Evolutionary conservation across 768 basidiomycete species (phyloP).

Genomic region (Leccinum subgranulosum): DNA sequence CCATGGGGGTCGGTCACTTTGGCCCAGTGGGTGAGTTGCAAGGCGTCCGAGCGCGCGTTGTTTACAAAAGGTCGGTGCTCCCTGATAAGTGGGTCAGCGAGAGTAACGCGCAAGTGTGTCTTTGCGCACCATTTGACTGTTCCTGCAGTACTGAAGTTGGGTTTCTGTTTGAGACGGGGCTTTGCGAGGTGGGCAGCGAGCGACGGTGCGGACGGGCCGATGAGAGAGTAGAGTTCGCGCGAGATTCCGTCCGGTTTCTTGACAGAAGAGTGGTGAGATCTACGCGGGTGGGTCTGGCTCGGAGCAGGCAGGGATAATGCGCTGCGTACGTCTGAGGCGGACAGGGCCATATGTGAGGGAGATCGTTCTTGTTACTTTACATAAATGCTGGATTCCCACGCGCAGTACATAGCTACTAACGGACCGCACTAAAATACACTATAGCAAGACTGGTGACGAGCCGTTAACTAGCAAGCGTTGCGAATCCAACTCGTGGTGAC

Average conservation of each 20-base stretch:
- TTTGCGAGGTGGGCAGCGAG: slow-evolving; percentile 77
- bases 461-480: too few species aligned
- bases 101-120: neutral
- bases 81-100: slow-evolving; percentile 45
- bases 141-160: slow-evolving; percentile 60
- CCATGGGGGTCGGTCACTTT: slow-evolving; percentile 56
- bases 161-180: slow-evolving; percentile 84
- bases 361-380: too few species aligned
- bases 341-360: slow-evolving; percentile 51
- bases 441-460: too few species aligned
- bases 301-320: slow-evolving; percentile 60
- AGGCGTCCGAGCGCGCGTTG: slow-evolving; percentile 57
- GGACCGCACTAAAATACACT: too few species aligned
- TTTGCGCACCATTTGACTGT: slow-evolving; percentile 66
- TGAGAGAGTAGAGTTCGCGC: slow-evolving; percentile 88
- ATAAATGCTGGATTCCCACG: too few species aligned
- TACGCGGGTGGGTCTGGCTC: slow-evolving; percentile 43
- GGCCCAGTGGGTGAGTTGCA: slow-evolving; percentile 83
- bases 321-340: slow-evolving; percentile 81
- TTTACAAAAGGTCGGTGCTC: slow-evolving; percentile 75
- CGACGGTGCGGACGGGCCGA: slow-evolving; percentile 89
- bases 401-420: too few species aligned
- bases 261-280: slow-evolving; percentile 33
- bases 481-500: too few species aligned
- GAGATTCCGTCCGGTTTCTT: slow-evolving; percentile 90